A percentile compares a stretch with the other conserved stretches of the same genome.
phyloP scores from a whole-genome alignment of 2,329 filamentous ascomycete genomes.

The Microdochium nivale region DNA sequence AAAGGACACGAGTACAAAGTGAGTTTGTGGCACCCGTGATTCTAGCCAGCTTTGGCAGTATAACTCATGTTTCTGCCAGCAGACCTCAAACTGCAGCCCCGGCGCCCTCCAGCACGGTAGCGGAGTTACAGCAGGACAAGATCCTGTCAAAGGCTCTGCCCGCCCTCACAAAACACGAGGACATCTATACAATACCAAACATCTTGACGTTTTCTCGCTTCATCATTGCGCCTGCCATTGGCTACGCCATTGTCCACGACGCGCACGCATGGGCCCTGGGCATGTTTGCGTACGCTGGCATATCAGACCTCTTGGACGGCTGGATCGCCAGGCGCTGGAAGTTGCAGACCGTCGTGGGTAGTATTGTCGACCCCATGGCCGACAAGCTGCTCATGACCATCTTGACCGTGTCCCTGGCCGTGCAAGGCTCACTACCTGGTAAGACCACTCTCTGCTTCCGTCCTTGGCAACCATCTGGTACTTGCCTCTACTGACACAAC shows the following conservation, averaged over 20 bases:
- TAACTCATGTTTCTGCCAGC: too few relatives aligned
- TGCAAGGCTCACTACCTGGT: conserved; percentile 76
- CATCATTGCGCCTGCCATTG: conserved; percentile 72
- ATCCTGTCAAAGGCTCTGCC: conserved; percentile 20
- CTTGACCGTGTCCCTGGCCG: conserved; percentile 73
- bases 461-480: neutral
- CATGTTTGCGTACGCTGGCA: conserved; percentile 84
- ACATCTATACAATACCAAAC: conserved; percentile 97
- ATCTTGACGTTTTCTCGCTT: conserved; percentile 83
- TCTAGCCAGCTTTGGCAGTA: too few relatives aligned
- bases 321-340: conserved; percentile 88
- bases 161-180: conserved; percentile 54
- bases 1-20: too few relatives aligned
- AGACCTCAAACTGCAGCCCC: too few relatives aligned
- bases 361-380: conserved; percentile 91
- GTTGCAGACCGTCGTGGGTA: conserved; percentile 86
- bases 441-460: conserved; percentile 25
- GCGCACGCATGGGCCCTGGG: conserved; percentile 70
- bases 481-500: conserved; percentile 2
- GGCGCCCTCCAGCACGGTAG: too few relatives aligned
- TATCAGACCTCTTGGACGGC: conserved; percentile 88
- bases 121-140: conserved; percentile 9
- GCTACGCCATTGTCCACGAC: conserved; percentile 81
- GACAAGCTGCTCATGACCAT: conserved; percentile 96
- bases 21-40: too few relatives aligned